These are phyloP conservation scores for Lumnitzera racemosa DNA, from an alignment of 345 rosid genomes.

Conservation along the genomic window DNA sequence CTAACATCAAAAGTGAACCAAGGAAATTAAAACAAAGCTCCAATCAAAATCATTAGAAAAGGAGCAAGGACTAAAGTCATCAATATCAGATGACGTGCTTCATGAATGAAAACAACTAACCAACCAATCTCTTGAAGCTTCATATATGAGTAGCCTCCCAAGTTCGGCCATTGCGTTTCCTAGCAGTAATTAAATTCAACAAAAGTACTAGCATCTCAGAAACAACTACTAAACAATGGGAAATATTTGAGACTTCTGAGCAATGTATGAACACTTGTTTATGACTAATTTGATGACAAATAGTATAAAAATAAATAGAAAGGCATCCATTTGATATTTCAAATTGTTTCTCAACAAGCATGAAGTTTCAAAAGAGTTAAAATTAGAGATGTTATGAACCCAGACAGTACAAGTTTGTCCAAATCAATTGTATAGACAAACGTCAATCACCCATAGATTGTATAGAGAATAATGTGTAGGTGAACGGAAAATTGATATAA, in stretches of 20 bases:
- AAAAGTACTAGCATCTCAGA: not conserved
- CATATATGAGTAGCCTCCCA: constrained; percentile 82
- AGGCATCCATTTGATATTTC: not conserved
- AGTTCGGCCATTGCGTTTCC: constrained; percentile 90
- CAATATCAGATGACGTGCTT: not conserved
- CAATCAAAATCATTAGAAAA: not conserved
- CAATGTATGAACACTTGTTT: not conserved
- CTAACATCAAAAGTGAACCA: constrained; percentile 26
- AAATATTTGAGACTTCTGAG: not conserved
- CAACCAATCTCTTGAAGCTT: constrained; percentile 95
- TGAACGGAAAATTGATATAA: no score
- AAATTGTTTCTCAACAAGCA: no score
- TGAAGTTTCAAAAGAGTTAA: no score
- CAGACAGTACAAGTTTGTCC: no score
- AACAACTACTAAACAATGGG: not conserved
- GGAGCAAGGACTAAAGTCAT: not conserved
- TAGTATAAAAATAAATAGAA: not conserved
- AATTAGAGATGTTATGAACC: no score
- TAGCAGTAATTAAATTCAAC: constrained; percentile 12
- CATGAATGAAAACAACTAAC: constrained; percentile 25
- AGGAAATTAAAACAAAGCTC: not conserved
- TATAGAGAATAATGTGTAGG: no score
- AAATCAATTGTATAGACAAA: no score
- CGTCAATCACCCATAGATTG: no score
- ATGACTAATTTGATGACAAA: no score